A percentile compares a stretch with the other conserved stretches of the same genome.
Conservation (phyloP, 345 rosid genomes). For the Eucalyptus tenuipes region DNA sequence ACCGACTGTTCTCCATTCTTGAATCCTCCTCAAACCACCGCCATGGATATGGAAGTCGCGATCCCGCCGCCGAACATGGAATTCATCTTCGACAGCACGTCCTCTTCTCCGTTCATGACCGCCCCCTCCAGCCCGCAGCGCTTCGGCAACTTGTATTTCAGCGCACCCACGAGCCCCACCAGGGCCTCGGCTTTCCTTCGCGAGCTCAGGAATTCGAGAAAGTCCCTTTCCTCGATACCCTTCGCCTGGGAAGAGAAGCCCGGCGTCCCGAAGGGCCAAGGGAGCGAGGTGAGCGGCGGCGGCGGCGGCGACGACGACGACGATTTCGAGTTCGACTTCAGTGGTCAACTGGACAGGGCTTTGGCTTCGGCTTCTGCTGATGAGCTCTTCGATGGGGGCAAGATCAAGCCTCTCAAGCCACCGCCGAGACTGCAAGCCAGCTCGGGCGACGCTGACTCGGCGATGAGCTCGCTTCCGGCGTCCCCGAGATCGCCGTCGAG, state of each 20-base stretch:
- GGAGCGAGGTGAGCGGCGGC: neutral
- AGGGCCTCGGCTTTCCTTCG: slow-evolving; percentile 7
- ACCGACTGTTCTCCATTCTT: neutral
- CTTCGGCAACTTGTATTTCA: slow-evolving; percentile 45
- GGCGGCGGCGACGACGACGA: neutral
- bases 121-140: slow-evolving; percentile 93
- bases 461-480: neutral
- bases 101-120: slow-evolving; percentile 90
- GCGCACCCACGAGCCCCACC: slow-evolving; percentile 67
- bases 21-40: neutral
- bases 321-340: slow-evolving; percentile 73
- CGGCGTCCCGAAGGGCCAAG: slow-evolving; percentile 13
- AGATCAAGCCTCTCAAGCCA: slow-evolving; percentile 57
- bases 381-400: slow-evolving; percentile 84
- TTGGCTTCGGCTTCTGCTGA: slow-evolving; percentile 71
- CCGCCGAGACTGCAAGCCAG: slow-evolving; percentile 13
- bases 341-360: slow-evolving; percentile 55
- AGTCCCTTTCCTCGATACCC: slow-evolving; percentile 12
- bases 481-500: slow-evolving; percentile 37
- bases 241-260: slow-evolving; percentile 38
- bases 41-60: slow-evolving; percentile 42
- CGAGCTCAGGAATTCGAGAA: neutral
- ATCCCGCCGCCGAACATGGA: slow-evolving; percentile 23
- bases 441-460: neutral
- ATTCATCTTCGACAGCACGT: slow-evolving; percentile 67